Base-by-base conservation (phyloP, 805 yeast species). In the Cyberlindnera petersonii region DNA sequence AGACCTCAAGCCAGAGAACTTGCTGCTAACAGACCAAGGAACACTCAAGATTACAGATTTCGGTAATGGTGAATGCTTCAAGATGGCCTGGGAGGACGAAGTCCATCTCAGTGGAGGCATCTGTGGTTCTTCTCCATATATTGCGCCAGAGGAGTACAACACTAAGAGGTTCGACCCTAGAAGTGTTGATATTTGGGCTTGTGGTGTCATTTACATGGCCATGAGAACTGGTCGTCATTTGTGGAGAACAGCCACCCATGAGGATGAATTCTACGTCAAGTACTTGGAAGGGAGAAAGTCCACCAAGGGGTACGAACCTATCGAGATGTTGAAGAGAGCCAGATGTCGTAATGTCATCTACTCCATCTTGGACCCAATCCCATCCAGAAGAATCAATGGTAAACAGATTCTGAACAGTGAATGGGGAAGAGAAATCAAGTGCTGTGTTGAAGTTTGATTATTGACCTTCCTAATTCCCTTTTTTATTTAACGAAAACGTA, bases 191-290 rank as follows among this genome's bases (percentile, higher is more conserved):
- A 77, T 86, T 26, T 87, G 96, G 96, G 79, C 95, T 0, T 86
- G 95, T 66, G 96, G 95, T 35, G 91, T 87, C 9, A 86, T 87
- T 24, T 87, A 84, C 57, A 82, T 87, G 86, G 94, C 95, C 6
- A 82, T 87, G 91, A 69, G 97, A 52, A 86, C 96, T 0, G 98
- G 98, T 4, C 70, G 96, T 37, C 96, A 91, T 55, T 63, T 93
- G 37, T 91, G 98, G 98, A 78, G 84, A 52, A 65, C 79, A 42
- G 96, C 98, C 2, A 75, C 77, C 42, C 72, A 68, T 22, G 86
- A 79, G 31, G 98, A 91, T 57, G 94, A 82, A 52, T 86, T 86
- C 55, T 91, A 78, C 60, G 65, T 71, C 28, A 79, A 75, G 52
- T 91, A 91, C 58, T 63, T 89, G 43, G 71, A 71, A 35, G 88